Conservation (phyloP, 2,329 filamentous ascomycete genomes). For the Penicillium polonicum region DNA sequence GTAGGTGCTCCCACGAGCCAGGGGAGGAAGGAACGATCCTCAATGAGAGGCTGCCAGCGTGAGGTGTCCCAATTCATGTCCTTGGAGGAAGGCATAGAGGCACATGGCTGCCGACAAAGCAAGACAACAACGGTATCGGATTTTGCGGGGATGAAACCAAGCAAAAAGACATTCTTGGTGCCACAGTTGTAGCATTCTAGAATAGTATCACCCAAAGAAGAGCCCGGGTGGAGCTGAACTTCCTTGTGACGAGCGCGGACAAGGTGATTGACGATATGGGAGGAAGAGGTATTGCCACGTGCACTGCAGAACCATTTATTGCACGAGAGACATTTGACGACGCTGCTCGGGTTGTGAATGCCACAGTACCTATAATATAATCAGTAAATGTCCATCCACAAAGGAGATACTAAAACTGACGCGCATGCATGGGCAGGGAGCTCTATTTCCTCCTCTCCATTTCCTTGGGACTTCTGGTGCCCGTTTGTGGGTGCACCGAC, state of each 20-base stretch:
- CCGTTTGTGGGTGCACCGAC: constrained; percentile 79
- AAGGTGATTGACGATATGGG: constrained; percentile 97
- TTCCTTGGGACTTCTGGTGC: constrained; percentile 58
- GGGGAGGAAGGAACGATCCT: constrained; percentile 88
- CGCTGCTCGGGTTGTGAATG: constrained; percentile 91
- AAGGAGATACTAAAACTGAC: constrained; percentile 55
- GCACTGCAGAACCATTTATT: constrained; percentile 99
- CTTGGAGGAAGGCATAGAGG: constrained; percentile 90
- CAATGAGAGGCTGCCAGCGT: constrained; percentile 94
- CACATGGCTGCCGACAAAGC: constrained; percentile 93
- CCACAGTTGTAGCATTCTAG: constrained; percentile 99
- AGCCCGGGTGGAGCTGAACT: constrained; percentile 91
- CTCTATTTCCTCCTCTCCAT: constrained; percentile 79
- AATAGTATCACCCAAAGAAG: constrained; percentile 89
- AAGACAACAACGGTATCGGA: constrained; percentile 97
- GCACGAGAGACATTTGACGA: constrained; percentile 93
- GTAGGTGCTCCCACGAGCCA: constrained; percentile 90
- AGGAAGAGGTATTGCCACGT: constrained; percentile 91
- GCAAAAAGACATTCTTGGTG: constrained; percentile 97
- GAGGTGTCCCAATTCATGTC: constrained; percentile 99
- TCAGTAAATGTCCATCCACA: constrained; percentile 19
- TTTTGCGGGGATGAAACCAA: constrained; percentile 97
- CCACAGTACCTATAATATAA: constrained; percentile 73
- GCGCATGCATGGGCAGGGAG: constrained; percentile 93
- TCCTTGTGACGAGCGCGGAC: constrained; percentile 98